A percentile compares a stretch with the other conserved stretches of the same genome.
Evolutionary conservation across 2,329 filamentous ascomycete genomes (phyloP).

Genomic region (Penicillium sp.): DNA sequence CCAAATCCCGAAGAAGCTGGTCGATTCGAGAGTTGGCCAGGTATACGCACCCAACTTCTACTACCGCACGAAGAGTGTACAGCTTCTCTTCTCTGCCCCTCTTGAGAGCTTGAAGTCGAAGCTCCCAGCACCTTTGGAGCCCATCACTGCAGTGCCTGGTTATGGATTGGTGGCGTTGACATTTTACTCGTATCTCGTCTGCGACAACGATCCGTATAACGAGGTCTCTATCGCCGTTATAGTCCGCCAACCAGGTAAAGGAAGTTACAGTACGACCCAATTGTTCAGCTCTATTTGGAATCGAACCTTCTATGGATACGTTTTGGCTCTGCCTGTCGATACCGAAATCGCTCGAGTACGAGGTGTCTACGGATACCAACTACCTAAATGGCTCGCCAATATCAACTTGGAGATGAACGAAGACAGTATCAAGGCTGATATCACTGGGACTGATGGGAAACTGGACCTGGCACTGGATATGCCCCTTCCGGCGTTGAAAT

Average conservation of each 20-base stretch:
- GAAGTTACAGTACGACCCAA: constrained; percentile 18
- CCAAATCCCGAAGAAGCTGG: constrained; percentile 18
- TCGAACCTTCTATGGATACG: constrained; percentile 21
- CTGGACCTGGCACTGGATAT: constrained; percentile 5
- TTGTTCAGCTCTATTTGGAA: constrained; percentile 21
- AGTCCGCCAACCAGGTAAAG: constrained; percentile 19
- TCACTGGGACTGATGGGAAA: constrained; percentile 1
- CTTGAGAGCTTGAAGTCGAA: constrained; percentile 13
- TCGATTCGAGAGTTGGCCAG: constrained; percentile 20
- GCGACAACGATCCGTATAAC: constrained; percentile 23
- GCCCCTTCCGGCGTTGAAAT: constrained; percentile 15
- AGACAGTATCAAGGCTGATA: constrained; percentile 9
- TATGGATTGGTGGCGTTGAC: constrained; percentile 21
- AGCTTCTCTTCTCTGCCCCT: constrained; percentile 18
- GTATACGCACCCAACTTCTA: constrained; percentile 22
- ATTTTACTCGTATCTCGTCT: constrained; percentile 21
- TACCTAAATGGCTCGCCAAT: constrained; percentile 21
- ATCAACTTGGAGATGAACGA: constrained; percentile 21
- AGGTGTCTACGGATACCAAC: constrained; percentile 23
- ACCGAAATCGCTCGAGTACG: constrained; percentile 23
- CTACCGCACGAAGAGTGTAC: constrained; percentile 20
- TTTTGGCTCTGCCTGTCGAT: constrained; percentile 22
- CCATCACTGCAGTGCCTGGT: constrained; percentile 18
- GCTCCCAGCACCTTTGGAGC: constrained; percentile 21
- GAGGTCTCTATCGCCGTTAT: constrained; percentile 21